Evolutionary conservation across 495 filamentous ascomycete genomes (phyloP).

Genomic region (Penicillium lagena): DNA sequence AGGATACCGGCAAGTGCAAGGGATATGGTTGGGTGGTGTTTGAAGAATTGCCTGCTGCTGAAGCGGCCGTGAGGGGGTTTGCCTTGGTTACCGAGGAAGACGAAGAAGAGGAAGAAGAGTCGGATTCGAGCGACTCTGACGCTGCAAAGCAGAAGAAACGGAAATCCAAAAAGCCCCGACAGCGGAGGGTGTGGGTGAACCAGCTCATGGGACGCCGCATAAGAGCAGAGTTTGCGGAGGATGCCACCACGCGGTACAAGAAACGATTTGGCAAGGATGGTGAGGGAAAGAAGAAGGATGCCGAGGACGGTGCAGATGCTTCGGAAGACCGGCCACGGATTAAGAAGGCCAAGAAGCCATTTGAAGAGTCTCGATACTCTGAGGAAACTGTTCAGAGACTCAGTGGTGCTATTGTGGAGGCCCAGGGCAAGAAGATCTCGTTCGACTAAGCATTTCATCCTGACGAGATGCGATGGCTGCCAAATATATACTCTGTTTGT

Average conservation of each 20-base stretch:
- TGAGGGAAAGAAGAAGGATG: constrained; percentile 29
- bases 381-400: constrained; percentile 46
- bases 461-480: no score
- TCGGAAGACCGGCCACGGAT: constrained; percentile 17
- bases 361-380: constrained; percentile 34
- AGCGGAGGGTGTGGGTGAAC: constrained; percentile 76
- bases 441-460: constrained; percentile 53
- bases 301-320: constrained; percentile 15
- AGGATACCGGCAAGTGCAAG: constrained; percentile 96
- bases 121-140: constrained; percentile 29
- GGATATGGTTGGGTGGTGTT: constrained; percentile 95
- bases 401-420: constrained; percentile 72
- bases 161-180: constrained; percentile 51
- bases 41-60: constrained; percentile 64
- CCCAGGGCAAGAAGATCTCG: constrained; percentile 74
- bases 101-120: constrained; percentile 46
- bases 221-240: constrained; percentile 90
- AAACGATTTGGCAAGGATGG: constrained; percentile 81
- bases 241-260: constrained; percentile 76
- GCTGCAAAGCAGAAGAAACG: constrained; percentile 26
- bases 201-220: constrained; percentile 68
- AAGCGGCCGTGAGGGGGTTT: constrained; percentile 76
- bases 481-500: background rate
- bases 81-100: constrained; percentile 59
- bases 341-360: constrained; percentile 18